A percentile compares a stretch with the other conserved stretches of the same genome.
phyloP scores from a whole-genome alignment of 164 flowering plant genomes.

The Santalum album region DNA sequence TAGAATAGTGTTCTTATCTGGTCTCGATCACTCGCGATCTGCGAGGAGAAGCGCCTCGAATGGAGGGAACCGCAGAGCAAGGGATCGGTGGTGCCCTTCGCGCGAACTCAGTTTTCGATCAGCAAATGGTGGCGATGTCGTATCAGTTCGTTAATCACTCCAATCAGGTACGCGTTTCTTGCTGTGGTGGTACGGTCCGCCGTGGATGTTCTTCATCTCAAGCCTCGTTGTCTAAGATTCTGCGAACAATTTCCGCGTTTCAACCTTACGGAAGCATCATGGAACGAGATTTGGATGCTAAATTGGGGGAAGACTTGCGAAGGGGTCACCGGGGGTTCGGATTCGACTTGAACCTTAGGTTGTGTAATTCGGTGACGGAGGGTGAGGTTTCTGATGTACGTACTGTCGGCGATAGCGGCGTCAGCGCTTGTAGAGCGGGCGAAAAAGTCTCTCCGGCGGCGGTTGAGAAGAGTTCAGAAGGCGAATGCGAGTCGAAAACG shows the following conservation, averaged over 20 bases:
- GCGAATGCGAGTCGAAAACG: slow-evolving; percentile 15
- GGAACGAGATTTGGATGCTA: not conserved
- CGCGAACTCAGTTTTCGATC: no score
- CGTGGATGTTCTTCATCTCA: slow-evolving; percentile 30
- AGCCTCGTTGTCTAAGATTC: slow-evolving; percentile 25
- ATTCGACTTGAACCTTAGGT: slow-evolving; percentile 31
- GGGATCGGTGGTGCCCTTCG: no score
- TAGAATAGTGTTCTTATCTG: no score
- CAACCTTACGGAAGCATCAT: not conserved
- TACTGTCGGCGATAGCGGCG: slow-evolving; percentile 5
- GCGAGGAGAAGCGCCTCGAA: no score
- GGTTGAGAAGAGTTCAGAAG: slow-evolving; percentile 15
- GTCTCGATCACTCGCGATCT: no score
- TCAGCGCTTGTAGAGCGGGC: slow-evolving; percentile 4
- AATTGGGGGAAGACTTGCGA: slow-evolving; percentile 9
- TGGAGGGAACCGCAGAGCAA: no score
- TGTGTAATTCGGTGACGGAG: slow-evolving; percentile 12
- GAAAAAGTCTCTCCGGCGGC: not conserved
- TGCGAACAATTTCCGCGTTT: slow-evolving; percentile 21
- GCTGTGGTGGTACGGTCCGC: not conserved
- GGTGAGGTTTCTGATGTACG: slow-evolving; percentile 8
- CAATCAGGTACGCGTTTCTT: slow-evolving; percentile 11
- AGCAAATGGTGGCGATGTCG: no score
- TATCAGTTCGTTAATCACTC: not conserved
- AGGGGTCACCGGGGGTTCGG: no score